A percentile compares a stretch with the other conserved stretches of the same genome.
phyloP scores from a whole-genome alignment of 2,329 filamentous ascomycete genomes.

The Emmonsia crescens region DNA sequence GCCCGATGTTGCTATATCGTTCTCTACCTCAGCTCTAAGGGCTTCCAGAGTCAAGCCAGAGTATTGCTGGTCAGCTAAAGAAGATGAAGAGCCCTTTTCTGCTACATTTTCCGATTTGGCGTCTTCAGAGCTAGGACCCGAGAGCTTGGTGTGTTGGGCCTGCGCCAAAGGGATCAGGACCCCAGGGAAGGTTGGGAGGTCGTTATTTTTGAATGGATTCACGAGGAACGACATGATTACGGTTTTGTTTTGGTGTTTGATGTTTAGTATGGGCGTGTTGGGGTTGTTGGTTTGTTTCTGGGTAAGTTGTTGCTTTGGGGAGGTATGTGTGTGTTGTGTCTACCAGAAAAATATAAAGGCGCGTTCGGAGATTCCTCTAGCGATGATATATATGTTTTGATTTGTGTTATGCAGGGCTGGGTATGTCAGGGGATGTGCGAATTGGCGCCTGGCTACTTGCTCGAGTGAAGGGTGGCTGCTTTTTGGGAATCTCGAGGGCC shows the following conservation, averaged over 20 bases:
- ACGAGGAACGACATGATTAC: slow-evolving; percentile 20
- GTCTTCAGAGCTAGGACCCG: slow-evolving; percentile 28
- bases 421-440: not conserved
- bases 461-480: not conserved
- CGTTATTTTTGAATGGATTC: slow-evolving; percentile 38
- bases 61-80: slow-evolving; percentile 23
- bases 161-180: slow-evolving; percentile 38
- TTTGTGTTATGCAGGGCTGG: not conserved
- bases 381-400: not conserved
- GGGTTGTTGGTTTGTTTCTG: not conserved
- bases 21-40: slow-evolving; percentile 56
- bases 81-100: slow-evolving; percentile 29
- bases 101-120: slow-evolving; percentile 23
- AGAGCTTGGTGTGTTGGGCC: slow-evolving; percentile 16
- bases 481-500: not conserved
- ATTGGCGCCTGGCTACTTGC: not conserved
- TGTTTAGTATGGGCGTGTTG: not conserved
- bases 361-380: not conserved
- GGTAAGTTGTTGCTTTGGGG: not conserved
- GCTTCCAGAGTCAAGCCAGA: slow-evolving; percentile 55
- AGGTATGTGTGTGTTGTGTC: not conserved
- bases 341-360: not conserved
- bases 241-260: not conserved
- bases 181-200: slow-evolving; percentile 35
- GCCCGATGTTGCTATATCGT: slow-evolving; percentile 45